These are phyloP conservation scores for Phytophthora quininea DNA, from an alignment of 352 stramenopile genomes.

Conservation along the genomic window DNA sequence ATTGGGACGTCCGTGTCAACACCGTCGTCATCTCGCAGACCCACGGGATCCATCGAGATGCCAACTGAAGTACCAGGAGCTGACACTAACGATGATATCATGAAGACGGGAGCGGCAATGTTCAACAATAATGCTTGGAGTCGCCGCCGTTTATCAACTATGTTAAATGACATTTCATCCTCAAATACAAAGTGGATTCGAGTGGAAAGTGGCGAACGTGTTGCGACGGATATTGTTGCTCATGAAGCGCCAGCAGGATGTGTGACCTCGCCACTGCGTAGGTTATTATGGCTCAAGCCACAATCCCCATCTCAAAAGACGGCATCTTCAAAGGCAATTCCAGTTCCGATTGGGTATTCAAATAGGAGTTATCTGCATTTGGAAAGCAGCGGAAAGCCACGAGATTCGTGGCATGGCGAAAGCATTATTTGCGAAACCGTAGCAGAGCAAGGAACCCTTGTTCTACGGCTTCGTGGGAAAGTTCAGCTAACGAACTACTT, in stretches of 20 bases:
- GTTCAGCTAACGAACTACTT: conserved; percentile 83
- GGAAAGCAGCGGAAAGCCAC: conserved; percentile 63
- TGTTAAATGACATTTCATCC: conserved; percentile 81
- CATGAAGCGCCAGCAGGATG: conserved; percentile 85
- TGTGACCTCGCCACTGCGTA: conserved; percentile 74
- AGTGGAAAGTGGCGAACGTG: conserved; percentile 63
- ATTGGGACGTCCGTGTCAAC: conserved; percentile 17
- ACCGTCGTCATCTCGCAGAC: conserved; percentile 29
- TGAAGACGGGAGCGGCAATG: conserved; percentile 49
- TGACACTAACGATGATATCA: conserved; percentile 49
- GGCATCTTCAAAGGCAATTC: conserved; percentile 70
- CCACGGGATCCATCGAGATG: conserved; percentile 57
- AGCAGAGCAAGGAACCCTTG: conserved; percentile 82
- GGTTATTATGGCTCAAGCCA: conserved; percentile 80
- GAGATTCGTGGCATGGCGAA: conserved; percentile 75
- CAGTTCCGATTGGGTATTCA: conserved; percentile 87
- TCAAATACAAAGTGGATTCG: conserved; percentile 71
- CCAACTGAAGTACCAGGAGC: conserved; percentile 51
- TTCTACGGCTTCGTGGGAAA: conserved; percentile 79
- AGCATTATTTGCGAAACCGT: conserved; percentile 88
- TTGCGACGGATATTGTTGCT: conserved; percentile 80
- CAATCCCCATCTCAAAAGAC: conserved; percentile 51
- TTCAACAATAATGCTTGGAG: conserved; percentile 66
- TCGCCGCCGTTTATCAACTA: conserved; percentile 67
- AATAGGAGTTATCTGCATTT: conserved; percentile 87